Conservation (phyloP, 495 filamentous ascomycete genomes). For the Daldinia grandis region DNA sequence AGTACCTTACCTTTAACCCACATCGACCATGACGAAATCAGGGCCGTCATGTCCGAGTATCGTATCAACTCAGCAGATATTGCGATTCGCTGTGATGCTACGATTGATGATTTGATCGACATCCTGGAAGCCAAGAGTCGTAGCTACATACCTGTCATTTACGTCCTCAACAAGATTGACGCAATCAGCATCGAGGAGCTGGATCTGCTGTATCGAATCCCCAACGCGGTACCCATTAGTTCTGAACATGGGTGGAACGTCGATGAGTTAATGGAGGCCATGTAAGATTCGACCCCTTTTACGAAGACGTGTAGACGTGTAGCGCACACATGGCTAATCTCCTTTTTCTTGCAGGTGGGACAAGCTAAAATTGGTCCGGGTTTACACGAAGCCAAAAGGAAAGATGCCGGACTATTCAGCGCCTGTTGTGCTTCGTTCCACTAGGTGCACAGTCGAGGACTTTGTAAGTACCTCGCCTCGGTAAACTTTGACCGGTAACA, state of each 20-base stretch:
- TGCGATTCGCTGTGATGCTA: slow-evolving; percentile 94
- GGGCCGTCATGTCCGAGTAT: slow-evolving; percentile 96
- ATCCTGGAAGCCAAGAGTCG: slow-evolving; percentile 93
- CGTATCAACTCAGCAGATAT: slow-evolving; percentile 97
- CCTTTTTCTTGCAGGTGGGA: slow-evolving; percentile 72
- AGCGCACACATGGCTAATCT: slow-evolving; percentile 42
- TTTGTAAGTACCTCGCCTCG: slow-evolving; percentile 73
- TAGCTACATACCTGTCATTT: slow-evolving; percentile 96
- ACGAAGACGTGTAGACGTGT: slow-evolving; percentile 5
- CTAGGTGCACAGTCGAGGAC: slow-evolving; percentile 89
- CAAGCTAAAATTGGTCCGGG: slow-evolving; percentile 85
- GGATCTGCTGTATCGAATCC: slow-evolving; percentile 94
- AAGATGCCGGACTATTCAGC: slow-evolving; percentile 90
- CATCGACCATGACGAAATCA: slow-evolving; percentile 95
- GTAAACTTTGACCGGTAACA: slow-evolving; percentile 30
- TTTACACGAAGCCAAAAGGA: slow-evolving; percentile 99
- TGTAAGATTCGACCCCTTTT: slow-evolving; percentile 60
- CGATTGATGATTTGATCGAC: slow-evolving; percentile 87
- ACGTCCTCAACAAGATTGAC: slow-evolving; percentile 99
- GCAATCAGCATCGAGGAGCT: slow-evolving; percentile 97
- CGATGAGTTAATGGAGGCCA: slow-evolving; percentile 93
- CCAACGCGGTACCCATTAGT: slow-evolving; percentile 95
- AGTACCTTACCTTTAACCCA: slow-evolving; percentile 91
- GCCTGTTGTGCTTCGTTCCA: slow-evolving; percentile 86
- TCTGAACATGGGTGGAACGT: slow-evolving; percentile 99